Conservation (phyloP, 2,329 filamentous ascomycete species). For the Canariomyces notabilis region DNA sequence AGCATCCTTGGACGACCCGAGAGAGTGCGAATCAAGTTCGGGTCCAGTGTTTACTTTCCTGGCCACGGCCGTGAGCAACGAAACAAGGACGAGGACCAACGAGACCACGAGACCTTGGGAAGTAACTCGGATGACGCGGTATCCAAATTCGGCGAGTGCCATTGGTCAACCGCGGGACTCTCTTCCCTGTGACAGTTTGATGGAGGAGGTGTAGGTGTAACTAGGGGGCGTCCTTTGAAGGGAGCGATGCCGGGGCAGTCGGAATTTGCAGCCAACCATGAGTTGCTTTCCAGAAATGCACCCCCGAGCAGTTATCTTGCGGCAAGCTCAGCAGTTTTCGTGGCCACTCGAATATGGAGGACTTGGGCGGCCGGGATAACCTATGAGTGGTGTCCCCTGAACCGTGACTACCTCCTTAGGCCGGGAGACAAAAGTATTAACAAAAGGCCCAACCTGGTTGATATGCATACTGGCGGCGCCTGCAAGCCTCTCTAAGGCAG, state of each 20-base stretch:
- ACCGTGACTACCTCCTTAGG: too few relatives aligned
- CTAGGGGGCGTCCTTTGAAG: not conserved
- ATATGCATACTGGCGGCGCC: not conserved
- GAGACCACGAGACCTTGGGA: too few relatives aligned
- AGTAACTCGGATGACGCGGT: not conserved
- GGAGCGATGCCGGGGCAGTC: not conserved
- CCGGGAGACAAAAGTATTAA: too few relatives aligned
- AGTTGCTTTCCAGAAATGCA: not conserved
- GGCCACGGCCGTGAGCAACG: too few relatives aligned
- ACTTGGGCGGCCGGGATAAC: too few relatives aligned
- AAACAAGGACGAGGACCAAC: too few relatives aligned
- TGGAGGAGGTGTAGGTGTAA: constrained; percentile 5
- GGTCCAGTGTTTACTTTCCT: too few relatives aligned
- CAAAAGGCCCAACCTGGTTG: not conserved
- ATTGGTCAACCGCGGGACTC: not conserved
- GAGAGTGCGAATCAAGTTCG: too few relatives aligned
- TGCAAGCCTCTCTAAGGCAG: not conserved
- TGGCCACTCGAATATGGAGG: too few relatives aligned
- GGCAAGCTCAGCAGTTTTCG: not conserved
- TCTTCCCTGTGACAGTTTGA: not conserved
- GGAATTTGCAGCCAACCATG: not conserved
- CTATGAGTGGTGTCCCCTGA: too few relatives aligned
- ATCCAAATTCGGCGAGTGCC: not conserved
- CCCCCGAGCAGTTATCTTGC: not conserved
- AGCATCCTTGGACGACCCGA: not conserved